A percentile compares a stretch with the other conserved stretches of the same genome.
These are phyloP conservation scores for Xeromyces bisporus DNA, from an alignment of 495 filamentous ascomycete genomes.

Conservation along the genomic window DNA sequence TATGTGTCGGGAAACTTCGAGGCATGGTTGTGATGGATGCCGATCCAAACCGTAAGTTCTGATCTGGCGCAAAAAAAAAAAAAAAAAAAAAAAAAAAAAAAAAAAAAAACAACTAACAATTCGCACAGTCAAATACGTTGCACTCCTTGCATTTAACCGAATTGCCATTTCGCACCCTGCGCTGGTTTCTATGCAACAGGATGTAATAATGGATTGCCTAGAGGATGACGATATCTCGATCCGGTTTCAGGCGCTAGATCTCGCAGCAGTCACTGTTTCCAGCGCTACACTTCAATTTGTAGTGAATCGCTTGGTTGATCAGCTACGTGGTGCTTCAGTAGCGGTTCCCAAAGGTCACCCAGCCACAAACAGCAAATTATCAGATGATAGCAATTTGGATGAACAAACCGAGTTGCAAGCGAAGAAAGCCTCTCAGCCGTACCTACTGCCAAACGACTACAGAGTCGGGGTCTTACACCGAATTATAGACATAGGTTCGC, in stretches of 20 bases:
- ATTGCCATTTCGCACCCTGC: slow-evolving; percentile 80
- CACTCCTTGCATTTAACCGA: slow-evolving; percentile 81
- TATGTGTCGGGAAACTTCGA: slow-evolving; percentile 83
- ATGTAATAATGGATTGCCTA: slow-evolving; percentile 88
- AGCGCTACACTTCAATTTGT: slow-evolving; percentile 66
- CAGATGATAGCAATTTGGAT: neutral
- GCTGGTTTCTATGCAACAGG: slow-evolving; percentile 77
- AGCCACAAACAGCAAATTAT: neutral
- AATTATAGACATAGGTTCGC: slow-evolving; percentile 82
- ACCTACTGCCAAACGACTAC: slow-evolving; percentile 63
- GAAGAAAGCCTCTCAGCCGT: slow-evolving; percentile 12
- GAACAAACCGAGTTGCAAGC: slow-evolving; percentile 4
- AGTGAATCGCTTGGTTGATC: slow-evolving; percentile 69
- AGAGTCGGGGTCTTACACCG: slow-evolving; percentile 56
- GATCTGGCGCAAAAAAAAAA: slow-evolving; percentile 5
- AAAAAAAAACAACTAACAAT: no score
- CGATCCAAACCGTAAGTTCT: slow-evolving; percentile 66
- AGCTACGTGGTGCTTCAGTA: slow-evolving; percentile 44
- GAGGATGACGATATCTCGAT: slow-evolving; percentile 96
- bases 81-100: no score
- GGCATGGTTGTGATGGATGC: slow-evolving; percentile 87
- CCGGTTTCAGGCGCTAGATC: slow-evolving; percentile 75
- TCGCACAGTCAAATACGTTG: slow-evolving; percentile 87
- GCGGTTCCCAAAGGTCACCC: slow-evolving; percentile 1
- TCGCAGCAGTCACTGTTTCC: slow-evolving; percentile 82